Conservation (phyloP, 1,284 basidiomycete species). For the Boletellus deceptivus region DNA sequence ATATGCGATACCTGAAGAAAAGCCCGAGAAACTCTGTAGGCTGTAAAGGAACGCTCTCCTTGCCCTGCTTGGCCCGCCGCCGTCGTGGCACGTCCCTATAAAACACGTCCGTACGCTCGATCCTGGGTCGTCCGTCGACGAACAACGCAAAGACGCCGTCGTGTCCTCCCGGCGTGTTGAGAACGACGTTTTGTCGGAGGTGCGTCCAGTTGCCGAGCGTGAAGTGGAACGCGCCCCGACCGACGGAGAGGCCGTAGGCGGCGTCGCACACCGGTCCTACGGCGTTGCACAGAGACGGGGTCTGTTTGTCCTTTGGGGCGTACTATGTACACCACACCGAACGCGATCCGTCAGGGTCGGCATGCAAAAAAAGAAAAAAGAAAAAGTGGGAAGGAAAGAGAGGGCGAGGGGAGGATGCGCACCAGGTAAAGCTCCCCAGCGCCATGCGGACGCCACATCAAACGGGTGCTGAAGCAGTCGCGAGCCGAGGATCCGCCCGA, state of each 20-base stretch:
- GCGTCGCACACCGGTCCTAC: conserved; percentile 60
- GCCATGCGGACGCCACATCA: conserved; percentile 71
- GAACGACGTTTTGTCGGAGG: conserved; percentile 56
- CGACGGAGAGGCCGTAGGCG: conserved; percentile 68
- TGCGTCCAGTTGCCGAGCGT: conserved; percentile 64
- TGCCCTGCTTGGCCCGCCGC: background rate
- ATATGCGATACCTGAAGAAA: conserved; percentile 63
- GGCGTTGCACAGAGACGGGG: conserved; percentile 52
- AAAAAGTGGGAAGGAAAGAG: too few relatives aligned
- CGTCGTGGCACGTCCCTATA: conserved; percentile 47
- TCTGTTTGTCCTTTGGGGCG: conserved; percentile 60
- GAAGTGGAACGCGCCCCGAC: conserved; percentile 72
- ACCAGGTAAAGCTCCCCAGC: conserved; percentile 73
- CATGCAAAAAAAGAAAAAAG: too few relatives aligned
- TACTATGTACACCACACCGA: conserved; percentile 44
- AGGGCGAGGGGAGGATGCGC: conserved; percentile 20
- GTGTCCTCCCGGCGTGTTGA: conserved; percentile 67
- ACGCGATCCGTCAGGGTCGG: background rate
- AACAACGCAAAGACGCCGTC: conserved; percentile 50
- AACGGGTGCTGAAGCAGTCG: conserved; percentile 68
- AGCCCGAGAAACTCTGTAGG: conserved; percentile 60
- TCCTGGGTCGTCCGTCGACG: conserved; percentile 53
- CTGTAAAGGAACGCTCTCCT: background rate
- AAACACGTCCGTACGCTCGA: conserved; percentile 55
- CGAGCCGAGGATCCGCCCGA: conserved; percentile 64